Base-by-base conservation (phyloP, 1,284 basidiomycete genomes). In the Schizophyllum amplum region DNA sequence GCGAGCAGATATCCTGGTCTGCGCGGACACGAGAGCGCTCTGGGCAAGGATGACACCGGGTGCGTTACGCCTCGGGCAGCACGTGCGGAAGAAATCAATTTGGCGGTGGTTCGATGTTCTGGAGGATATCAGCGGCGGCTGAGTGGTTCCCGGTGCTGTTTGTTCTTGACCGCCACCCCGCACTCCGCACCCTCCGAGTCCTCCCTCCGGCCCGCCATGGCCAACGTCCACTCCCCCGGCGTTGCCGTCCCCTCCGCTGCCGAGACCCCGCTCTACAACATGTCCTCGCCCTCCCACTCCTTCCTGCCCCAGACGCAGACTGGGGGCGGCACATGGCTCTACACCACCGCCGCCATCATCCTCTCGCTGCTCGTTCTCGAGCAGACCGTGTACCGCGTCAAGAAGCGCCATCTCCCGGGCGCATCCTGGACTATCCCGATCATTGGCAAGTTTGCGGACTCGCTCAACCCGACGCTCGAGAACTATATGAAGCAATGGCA, bases 371-470 rank as follows among this genome's bases (percentile, higher is more conserved):
- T 94, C 54, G 72, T 80, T 50, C 76, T 92, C 56, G 91, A 94
- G 67, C 93, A 98, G 74, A 76, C 81, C 25, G 82, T 94, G 21
- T 98, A 94, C 71, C 79, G 93, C 47, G 81, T 81, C 68, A 94
- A 95, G 75, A 96, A 96, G 69, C 81, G 79, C 21, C 83, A 90
- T 66, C 79, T 98, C 5, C 94, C 94, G 0, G 94, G 94, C 15
- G 82, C 81, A 58, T 79, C 72, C 68, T 98, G 92, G 92, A 96
- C 93, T 20, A 96, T 98, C 60, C 94, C 94, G 24, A 66, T 98
- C 66, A 96, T 98, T 59, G 94, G 94, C 60, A 93, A 93, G 71
- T 96, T 96, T 65, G 83, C 87, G 11, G 91, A 96, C 69, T 94
- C 91, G 17, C 75, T 94, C 75, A 83, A 87, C 65, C 94, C 94